Evolutionary conservation across 129 eudicot species (phyloP).

Genomic region (Logfia minima): DNA sequence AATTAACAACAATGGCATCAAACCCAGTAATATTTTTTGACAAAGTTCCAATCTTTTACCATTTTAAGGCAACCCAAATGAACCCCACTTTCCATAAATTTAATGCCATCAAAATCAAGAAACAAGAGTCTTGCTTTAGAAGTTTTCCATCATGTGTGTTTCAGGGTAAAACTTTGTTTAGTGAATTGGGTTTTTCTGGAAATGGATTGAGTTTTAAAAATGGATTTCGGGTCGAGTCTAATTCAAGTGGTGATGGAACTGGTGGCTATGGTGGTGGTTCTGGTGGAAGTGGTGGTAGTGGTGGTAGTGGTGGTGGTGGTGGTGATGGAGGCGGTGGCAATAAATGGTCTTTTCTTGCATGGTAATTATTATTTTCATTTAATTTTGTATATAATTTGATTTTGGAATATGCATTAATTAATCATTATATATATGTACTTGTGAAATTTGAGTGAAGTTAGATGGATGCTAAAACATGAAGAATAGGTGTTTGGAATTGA

Average conservation of each 20-base stretch:
- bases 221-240: slow-evolving; percentile 11
- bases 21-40: slow-evolving; percentile 31
- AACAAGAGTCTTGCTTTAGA: slow-evolving; percentile 22
- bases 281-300: slow-evolving; percentile 33
- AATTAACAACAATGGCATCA: slow-evolving; percentile 36
- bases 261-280: slow-evolving; percentile 37
- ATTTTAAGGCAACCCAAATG: slow-evolving; percentile 21
- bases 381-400: background rate
- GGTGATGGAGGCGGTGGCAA: slow-evolving; percentile 41
- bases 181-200: slow-evolving; percentile 25
- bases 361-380: slow-evolving; percentile 38
- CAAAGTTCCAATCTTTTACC: slow-evolving; percentile 30
- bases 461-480: slow-evolving; percentile 6
- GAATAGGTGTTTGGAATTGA: background rate
- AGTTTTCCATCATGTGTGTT: slow-evolving; percentile 27
- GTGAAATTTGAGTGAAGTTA: slow-evolving; percentile 6
- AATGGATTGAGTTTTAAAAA: slow-evolving; percentile 29
- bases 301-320: slow-evolving; percentile 30
- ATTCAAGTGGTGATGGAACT: slow-evolving; percentile 43
- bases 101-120: slow-evolving; percentile 15
- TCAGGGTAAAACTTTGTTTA: slow-evolving; percentile 8
- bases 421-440: background rate
- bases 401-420: background rate
- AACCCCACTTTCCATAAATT: slow-evolving; percentile 22
- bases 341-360: slow-evolving; percentile 55